Conservation (phyloP, 2,329 filamentous ascomycete species). For the Thelonectria blattea region DNA sequence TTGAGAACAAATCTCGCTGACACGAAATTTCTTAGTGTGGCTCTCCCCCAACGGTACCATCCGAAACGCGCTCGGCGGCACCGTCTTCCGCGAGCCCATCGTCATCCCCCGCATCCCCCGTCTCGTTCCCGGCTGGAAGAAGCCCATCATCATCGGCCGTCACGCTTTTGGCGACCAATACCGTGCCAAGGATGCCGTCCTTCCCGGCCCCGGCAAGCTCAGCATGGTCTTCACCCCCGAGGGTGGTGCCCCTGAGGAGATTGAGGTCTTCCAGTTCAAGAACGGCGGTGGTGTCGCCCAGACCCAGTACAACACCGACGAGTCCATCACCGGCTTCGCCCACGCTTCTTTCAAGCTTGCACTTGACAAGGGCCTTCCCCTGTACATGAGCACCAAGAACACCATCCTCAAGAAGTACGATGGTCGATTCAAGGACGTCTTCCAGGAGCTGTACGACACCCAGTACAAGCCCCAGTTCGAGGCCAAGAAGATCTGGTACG, state of each 20-base stretch:
- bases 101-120: slow-evolving; percentile 93
- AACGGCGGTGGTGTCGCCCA: slow-evolving; percentile 86
- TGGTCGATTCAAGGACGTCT: slow-evolving; percentile 98
- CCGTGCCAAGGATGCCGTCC: slow-evolving; percentile 90
- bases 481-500: slow-evolving; percentile 95
- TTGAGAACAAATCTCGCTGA: slow-evolving; percentile 28
- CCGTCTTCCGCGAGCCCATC: slow-evolving; percentile 98
- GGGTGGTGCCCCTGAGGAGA: slow-evolving; percentile 79
- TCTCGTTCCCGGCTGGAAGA: slow-evolving; percentile 96
- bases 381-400: slow-evolving; percentile 99
- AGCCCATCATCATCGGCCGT: slow-evolving; percentile 98
- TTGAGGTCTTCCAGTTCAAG: slow-evolving; percentile 91
- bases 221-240: slow-evolving; percentile 94
- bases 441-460: slow-evolving; percentile 93
- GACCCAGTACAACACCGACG: slow-evolving; percentile 98
- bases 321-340: slow-evolving; percentile 92
- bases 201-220: slow-evolving; percentile 83
- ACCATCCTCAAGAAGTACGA: slow-evolving; percentile 99
- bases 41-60: slow-evolving; percentile 94
- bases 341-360: slow-evolving; percentile 97
- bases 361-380: slow-evolving; percentile 82
- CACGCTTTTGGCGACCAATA: slow-evolving; percentile 99
- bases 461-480: slow-evolving; percentile 90
- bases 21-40: slow-evolving; percentile 73
- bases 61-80: slow-evolving; percentile 80